Base-by-base conservation (phyloP, 441 rosid genomes). In the Jatropha multifida region DNA sequence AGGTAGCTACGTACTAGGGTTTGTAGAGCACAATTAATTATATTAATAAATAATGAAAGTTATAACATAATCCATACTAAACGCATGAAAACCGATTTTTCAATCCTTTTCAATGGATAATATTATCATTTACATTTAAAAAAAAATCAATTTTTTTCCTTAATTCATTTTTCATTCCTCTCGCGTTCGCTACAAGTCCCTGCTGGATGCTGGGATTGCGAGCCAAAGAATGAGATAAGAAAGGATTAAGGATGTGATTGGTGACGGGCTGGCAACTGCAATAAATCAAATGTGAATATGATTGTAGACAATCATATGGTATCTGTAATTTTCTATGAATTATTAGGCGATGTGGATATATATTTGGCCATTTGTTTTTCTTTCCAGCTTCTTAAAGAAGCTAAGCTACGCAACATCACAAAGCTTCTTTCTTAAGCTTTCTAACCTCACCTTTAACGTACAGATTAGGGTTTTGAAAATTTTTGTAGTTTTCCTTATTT, bases 341-440 rank as follows among this genome's bases (percentile, higher is more conserved):
- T 23, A 61, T 71, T 5, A 76, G 75, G 65, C 65, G 79, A 79
- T 7, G 9, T 1, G 8, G 67, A 72, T n/a, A 63, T 60, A 15
- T 17, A 63, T 65, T 64, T 73, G 64, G 18, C 20, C 55, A 65
- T 55, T 23, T 74, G 20, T 46, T 15, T 52, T 0, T 32, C 32
- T 14, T n/a, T 23, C 51, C 48, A 65, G 67, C 72, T 62, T 73
- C 46, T 70, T 4, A 26, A 49, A 51, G 82, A 85, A 85, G 88
- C 84, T 59, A 72, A 17, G 68, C 68, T 48, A 63, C 76, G 76
- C 80, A 69, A 59, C 74, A 62, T 18, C 65, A 32, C 2, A 41
- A 71, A 79, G 54, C 90, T 85, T 87, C 6, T 0, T 54, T 2
- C 2, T 73, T 59, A 85, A 83, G 88, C 66, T 80, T 77, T 42